Conservation (phyloP, 495 filamentous ascomycete species). For the Neurospora sp. region DNA sequence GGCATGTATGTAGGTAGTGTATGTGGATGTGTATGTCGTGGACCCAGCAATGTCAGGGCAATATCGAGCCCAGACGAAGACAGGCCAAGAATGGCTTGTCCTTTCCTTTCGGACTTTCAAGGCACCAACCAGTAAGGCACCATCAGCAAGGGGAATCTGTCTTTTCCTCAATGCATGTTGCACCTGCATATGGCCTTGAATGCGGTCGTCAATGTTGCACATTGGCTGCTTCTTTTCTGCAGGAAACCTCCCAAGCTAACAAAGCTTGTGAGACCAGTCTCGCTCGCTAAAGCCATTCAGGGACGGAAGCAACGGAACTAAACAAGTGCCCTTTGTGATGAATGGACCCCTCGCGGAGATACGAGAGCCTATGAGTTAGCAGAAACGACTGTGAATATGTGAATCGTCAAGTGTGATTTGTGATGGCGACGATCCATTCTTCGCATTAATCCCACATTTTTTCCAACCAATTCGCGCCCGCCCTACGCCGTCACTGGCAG, state of each 20-base stretch:
- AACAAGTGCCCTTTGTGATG: background rate
- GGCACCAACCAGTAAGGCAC: background rate
- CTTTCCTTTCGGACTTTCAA: background rate
- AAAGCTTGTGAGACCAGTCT: background rate
- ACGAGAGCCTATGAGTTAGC: background rate
- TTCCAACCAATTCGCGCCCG: background rate
- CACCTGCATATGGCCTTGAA: background rate
- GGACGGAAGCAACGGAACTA: background rate
- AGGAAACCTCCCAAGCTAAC: background rate
- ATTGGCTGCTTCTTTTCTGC: background rate
- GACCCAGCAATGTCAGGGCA: background rate
- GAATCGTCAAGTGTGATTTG: background rate
- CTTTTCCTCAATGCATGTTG: background rate
- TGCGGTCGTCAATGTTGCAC: background rate
- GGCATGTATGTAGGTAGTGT: background rate
- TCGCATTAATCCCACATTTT: background rate
- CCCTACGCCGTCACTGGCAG: background rate
- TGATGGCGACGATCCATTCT: background rate
- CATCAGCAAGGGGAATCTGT: background rate
- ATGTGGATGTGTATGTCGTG: background rate
- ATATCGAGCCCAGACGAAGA: background rate
- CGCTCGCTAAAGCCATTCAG: background rate
- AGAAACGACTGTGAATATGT: background rate
- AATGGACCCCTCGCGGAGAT: background rate
- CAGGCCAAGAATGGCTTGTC: background rate